Evolutionary conservation across 1,284 basidiomycete species (phyloP), one percentile per base, ranked within the genome.

Genomic region (Xerocomus amazonicus): DNA sequence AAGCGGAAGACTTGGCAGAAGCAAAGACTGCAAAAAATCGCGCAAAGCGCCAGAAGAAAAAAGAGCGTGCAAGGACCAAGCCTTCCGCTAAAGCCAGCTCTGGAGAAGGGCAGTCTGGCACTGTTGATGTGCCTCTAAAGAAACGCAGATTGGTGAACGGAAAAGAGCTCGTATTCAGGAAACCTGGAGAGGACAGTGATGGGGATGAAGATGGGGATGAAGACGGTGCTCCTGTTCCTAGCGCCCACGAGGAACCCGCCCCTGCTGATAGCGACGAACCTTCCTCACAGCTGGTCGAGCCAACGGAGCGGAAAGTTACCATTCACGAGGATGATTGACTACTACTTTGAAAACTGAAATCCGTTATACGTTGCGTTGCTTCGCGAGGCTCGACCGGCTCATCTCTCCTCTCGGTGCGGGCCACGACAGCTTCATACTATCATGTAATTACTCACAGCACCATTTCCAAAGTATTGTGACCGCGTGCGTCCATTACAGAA

Each of bases 21-120:
- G 82, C 86, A 4, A 96, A 93, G 73, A 96, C 94, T 0, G 84
- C 90, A 12, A 97, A 93, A 73, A 97, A 97, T 66, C 79, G 94
- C 14, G 87, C 90, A 9, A 95, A 90, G 66, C 74, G 94, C 43
- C 87, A 86, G 68, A 95, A 94, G 77, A 91, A 92, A 76, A 97
- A 94, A 67, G 83, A 78, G 56, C 78, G 75, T 42, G 72, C 73
- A 61, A 84, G 81, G 62, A 63, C 55, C 5, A 80, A 78, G 59
- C 17, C 54, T 3, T 55, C 45, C 16, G 66, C 66, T 35, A 68
- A 65, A 32, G 41, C 57, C n/a, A 60, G 58, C 14, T 54, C 52
- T 6, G 44, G 53, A 38, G 64, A 59, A 51, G 61, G 57, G 45
- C 43, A 51, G 12, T 44, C 58, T 19, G 52, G 56, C 32, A 60